Conservation (phyloP, 2,329 filamentous ascomycete genomes). For the Neurospora crassa region DNA sequence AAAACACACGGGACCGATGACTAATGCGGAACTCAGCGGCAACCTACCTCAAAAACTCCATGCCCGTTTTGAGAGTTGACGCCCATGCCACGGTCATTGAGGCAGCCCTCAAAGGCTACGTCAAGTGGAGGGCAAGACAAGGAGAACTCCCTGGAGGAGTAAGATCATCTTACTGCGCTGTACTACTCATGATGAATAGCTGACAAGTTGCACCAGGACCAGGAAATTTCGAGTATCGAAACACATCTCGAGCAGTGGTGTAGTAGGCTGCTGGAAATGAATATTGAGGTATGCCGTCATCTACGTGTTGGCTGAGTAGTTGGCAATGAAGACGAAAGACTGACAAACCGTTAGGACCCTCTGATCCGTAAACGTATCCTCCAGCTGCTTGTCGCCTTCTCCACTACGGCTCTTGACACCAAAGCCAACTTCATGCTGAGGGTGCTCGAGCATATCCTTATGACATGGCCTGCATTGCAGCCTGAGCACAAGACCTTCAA, state of each 20-base stretch:
- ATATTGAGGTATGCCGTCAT: slow-evolving; percentile 45
- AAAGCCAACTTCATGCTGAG: slow-evolving; percentile 76
- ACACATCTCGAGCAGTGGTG: slow-evolving; percentile 63
- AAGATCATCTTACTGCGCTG: slow-evolving; percentile 7
- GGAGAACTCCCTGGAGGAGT: slow-evolving; percentile 19
- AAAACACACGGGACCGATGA: not conserved
- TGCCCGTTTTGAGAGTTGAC: slow-evolving; percentile 70
- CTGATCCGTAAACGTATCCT: slow-evolving; percentile 73
- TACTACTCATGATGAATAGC: not conserved
- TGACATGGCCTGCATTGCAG: slow-evolving; percentile 67
- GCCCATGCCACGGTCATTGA: slow-evolving; percentile 86
- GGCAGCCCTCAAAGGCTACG: slow-evolving; percentile 78
- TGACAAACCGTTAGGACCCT: slow-evolving; percentile 49
- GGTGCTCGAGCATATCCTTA: slow-evolving; percentile 82
- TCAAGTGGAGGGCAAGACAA: slow-evolving; percentile 54
- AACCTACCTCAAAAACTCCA: slow-evolving; percentile 58
- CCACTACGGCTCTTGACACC: slow-evolving; percentile 68
- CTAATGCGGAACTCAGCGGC: slow-evolving; percentile 27
- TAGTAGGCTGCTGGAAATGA: slow-evolving; percentile 57
- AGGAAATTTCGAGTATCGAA: slow-evolving; percentile 50
- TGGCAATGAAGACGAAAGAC: not conserved
- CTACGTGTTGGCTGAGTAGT: not conserved
- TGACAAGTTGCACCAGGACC: slow-evolving; percentile 22
- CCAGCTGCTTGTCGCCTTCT: slow-evolving; percentile 76
- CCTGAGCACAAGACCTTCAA: slow-evolving; percentile 65